phyloP scores from a whole-genome alignment of 306 rosid genomes.

The Dryas alaskensis region DNA sequence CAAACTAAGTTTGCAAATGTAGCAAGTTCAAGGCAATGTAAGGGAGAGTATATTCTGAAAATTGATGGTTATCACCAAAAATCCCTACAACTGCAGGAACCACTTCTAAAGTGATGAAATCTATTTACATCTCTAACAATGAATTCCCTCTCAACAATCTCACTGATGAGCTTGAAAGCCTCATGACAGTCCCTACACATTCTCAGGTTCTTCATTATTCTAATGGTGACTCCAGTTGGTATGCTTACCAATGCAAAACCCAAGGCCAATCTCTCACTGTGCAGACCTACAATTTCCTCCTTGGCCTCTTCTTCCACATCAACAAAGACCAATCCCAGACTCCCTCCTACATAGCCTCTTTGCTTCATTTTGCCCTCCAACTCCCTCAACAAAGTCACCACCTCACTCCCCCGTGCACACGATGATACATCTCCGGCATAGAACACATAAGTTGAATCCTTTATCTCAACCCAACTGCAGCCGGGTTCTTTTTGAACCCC shows the following conservation, averaged over 20 bases:
- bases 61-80: conserved; percentile 47
- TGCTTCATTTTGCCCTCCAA: conserved; percentile 65
- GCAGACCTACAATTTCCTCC: conserved; percentile 62
- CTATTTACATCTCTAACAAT: conserved; percentile 78
- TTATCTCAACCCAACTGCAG: conserved; percentile 82
- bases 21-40: not conserved
- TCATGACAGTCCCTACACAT: conserved; percentile 78
- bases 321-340: conserved; percentile 62
- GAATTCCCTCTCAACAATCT: conserved; percentile 64
- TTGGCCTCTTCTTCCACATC: conserved; percentile 77
- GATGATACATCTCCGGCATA: conserved; percentile 60
- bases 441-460: conserved; percentile 58
- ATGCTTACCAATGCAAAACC: conserved; percentile 69
- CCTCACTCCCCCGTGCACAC: conserved; percentile 40
- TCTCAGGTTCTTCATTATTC: conserved; percentile 86
- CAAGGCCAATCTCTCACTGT: conserved; percentile 81
- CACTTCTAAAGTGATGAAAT: conserved; percentile 78
- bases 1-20: not conserved
- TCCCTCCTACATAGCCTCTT: conserved; percentile 66
- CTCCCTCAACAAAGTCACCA: conserved; percentile 45
- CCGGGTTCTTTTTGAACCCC: conserved; percentile 75
- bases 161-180: conserved; percentile 73
- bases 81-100: conserved; percentile 57
- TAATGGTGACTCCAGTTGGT: conserved; percentile 58
- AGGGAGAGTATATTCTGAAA: not conserved